A percentile compares a stretch with the other conserved stretches of the same genome.
Evolutionary conservation across 108 stramenopile species (phyloP).

Genomic region (Skeletonema costatum): DNA sequence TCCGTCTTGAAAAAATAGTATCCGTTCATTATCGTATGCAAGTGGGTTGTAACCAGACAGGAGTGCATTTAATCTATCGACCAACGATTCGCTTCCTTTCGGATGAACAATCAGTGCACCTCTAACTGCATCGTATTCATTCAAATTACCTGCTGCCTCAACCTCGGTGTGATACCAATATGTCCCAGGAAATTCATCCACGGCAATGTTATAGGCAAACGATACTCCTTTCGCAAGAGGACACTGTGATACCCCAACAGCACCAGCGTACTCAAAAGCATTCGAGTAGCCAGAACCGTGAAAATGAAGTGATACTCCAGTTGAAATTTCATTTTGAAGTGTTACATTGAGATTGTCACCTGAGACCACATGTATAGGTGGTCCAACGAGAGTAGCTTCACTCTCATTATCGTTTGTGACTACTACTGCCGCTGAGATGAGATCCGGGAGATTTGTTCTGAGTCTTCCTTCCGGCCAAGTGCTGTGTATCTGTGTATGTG

Average conservation of each 20-base stretch:
- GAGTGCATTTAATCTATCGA: slow-evolving; percentile 8
- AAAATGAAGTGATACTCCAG: slow-evolving; percentile 27
- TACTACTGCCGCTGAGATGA: background rate
- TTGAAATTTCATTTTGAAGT: slow-evolving; percentile 14
- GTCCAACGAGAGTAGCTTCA: slow-evolving; percentile 13
- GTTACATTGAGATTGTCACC: slow-evolving; percentile 4
- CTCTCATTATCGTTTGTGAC: background rate
- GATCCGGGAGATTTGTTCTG: background rate
- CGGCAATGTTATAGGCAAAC: slow-evolving; percentile 16
- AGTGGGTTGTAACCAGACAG: slow-evolving; percentile 1
- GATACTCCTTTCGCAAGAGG: slow-evolving; percentile 11
- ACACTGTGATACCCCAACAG: slow-evolving; percentile 31
- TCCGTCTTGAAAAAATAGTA: slow-evolving; percentile 29
- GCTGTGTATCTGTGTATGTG: background rate
- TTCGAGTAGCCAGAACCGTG: slow-evolving; percentile 14
- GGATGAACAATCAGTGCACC: slow-evolving; percentile 39
- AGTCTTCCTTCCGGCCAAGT: background rate
- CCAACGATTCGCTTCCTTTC: slow-evolving; percentile 6
- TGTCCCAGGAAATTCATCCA: slow-evolving; percentile 16
- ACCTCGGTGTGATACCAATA: slow-evolving; percentile 14
- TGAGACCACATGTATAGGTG: slow-evolving; percentile 27
- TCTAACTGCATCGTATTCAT: slow-evolving; percentile 13
- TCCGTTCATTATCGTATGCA: slow-evolving; percentile 19
- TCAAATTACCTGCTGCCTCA: background rate
- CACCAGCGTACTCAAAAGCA: slow-evolving; percentile 18